Conservation (phyloP, 305 asterid genomes). For the Solanum chacoense region DNA sequence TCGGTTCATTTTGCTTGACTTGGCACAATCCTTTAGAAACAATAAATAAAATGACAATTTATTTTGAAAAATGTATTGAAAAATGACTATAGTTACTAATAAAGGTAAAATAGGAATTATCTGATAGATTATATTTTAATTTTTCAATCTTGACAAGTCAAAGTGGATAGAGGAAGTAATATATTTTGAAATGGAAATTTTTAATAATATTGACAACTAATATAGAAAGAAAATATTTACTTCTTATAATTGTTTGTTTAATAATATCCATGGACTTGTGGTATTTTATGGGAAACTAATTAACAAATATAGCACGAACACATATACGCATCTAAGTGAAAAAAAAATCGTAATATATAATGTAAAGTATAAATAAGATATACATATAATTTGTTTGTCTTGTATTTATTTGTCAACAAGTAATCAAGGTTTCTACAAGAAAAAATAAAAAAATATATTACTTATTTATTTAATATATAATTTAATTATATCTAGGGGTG, state of each 20-base stretch:
- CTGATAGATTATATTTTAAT: too few relatives aligned
- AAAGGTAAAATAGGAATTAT: neutral
- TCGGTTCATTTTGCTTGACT: neutral
- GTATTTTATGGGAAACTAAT: conserved; percentile 26
- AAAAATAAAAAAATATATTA: too few relatives aligned
- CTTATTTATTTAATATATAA: too few relatives aligned
- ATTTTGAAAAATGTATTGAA: too few relatives aligned
- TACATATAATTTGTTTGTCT: conserved; percentile 14
- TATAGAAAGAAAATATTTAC: rapidly evolving
- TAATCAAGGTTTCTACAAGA: conserved; percentile 24
- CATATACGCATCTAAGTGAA: neutral
- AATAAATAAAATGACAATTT: neutral
- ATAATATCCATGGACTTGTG: neutral
- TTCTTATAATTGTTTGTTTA: neutral
- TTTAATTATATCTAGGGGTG: neutral
- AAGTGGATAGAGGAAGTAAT: rapidly evolving
- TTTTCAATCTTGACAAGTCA: too few relatives aligned
- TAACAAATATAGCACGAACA: conserved; percentile 16
- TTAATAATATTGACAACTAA: neutral
- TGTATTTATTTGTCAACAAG: conserved; percentile 31
- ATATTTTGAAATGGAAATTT: neutral
- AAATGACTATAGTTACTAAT: neutral
- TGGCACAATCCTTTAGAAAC: neutral
- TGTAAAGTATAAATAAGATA: neutral
- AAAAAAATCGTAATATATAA: neutral